phyloP scores from a whole-genome alignment of 2,329 filamentous ascomycete genomes.

The Fusarium algeriense region DNA sequence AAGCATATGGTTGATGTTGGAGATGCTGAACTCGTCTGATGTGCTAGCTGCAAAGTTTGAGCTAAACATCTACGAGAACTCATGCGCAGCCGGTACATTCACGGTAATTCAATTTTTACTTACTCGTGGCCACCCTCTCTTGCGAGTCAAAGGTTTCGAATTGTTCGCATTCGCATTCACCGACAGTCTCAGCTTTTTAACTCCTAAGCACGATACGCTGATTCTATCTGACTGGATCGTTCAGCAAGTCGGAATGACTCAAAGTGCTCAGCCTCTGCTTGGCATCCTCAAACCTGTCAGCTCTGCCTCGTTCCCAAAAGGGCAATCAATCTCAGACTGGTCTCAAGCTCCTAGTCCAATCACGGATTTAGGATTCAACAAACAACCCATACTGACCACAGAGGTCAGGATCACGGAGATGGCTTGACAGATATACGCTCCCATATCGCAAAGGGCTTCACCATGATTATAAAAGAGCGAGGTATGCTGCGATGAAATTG shows the following conservation, averaged over 20 bases:
- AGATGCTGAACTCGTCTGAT: conserved; percentile 70
- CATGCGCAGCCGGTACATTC: background rate
- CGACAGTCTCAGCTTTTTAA: background rate
- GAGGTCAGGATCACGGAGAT: background rate
- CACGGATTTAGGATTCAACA: conserved; percentile 29
- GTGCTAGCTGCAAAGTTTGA: background rate
- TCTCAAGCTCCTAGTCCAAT: conserved; percentile 22
- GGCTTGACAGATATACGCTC: background rate
- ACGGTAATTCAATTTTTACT: background rate
- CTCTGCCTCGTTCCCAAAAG: conserved; percentile 13
- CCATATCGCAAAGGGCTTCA: background rate
- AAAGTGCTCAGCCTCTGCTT: background rate
- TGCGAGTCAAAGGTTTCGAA: background rate
- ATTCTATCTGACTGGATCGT: background rate
- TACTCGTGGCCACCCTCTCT: background rate
- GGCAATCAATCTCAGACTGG: conserved; percentile 37
- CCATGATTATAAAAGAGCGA: conserved; percentile 13
- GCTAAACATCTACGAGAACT: background rate
- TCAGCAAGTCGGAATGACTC: background rate
- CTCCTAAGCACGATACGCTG: background rate
- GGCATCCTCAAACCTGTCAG: background rate
- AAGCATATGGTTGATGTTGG: conserved; percentile 68
- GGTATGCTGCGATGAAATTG: background rate
- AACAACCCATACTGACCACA: conserved; percentile 12
- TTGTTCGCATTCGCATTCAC: background rate